Evolutionary conservation across 768 basidiomycete species (phyloP), one percentile per base, ranked within the genome.

Genomic region (Amanita pallidorosea): DNA sequence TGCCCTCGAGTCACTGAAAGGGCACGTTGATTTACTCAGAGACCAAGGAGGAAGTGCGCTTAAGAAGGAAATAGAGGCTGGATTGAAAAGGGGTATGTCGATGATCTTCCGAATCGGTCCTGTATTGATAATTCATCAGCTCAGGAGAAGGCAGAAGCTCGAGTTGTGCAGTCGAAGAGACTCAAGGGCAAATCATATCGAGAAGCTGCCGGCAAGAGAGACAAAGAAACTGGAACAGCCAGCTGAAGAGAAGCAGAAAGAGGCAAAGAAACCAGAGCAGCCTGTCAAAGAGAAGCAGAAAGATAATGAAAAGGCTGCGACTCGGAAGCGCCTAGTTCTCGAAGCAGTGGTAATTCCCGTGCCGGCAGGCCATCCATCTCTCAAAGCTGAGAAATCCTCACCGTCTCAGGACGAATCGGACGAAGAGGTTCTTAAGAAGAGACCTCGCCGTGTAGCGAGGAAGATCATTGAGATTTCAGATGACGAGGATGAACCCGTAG

Each of bases 181-280:
- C 69, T 89, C 44, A 85, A 81, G 61, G 89, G 89, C 35, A 83
- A 81, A 60, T 69, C 75, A 2, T 89, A 89, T 62, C 79, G 82
- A 29, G 75, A 83, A 4, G 81, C 80, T 23, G 74, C 66, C 1
- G 73, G 70, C 29, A 72, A 71, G 63, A 31, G 61, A 70, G 54
- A 59, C 59, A 1, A 60, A 54, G 38, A 49, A 57, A 9, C 52
- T 44, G 5, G 36, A 47, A 18, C 31, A 36, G 31, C n/a, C 11
- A 7, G 34, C 15, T n/a, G 29, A 48, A 38, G 15, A 13, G 7
- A 20, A 46, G 15, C 12, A 34, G 15, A 45, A 17, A 17, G 45
- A 29, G 29, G 17, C n/a, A 4, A 29, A 29, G 12, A 34, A 46
- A 46, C 9, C 41, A 33, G 34, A n/a, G 11, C n/a, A 44, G 29